These are phyloP conservation scores for Xylaria sp. DNA, from an alignment of 2,329 filamentous ascomycete species.

Conservation along the genomic window DNA sequence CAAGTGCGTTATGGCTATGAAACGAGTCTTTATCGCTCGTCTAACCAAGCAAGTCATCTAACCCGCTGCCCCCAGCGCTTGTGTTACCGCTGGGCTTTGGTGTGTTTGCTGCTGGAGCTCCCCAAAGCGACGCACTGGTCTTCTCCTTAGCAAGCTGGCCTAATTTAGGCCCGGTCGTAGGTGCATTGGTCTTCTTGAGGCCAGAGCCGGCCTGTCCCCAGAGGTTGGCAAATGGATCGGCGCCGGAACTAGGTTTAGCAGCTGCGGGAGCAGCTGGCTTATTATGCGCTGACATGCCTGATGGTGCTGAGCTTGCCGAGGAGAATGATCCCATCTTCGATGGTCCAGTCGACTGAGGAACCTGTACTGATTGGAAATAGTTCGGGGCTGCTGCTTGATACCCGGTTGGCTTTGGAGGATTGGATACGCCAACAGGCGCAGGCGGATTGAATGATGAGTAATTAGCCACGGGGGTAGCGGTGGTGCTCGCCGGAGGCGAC, in stretches of 20 bases:
- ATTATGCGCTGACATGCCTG: constrained; percentile 59
- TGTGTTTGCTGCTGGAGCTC: constrained; percentile 65
- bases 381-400: constrained; percentile 88
- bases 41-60: constrained; percentile 51
- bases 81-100: constrained; percentile 43
- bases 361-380: constrained; percentile 87
- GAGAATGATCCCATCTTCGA: constrained; percentile 41
- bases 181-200: constrained; percentile 76
- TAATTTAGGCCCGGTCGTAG: constrained; percentile 78
- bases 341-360: constrained; percentile 51
- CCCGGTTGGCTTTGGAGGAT: constrained; percentile 65
- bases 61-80: constrained; percentile 44
- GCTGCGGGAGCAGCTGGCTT: constrained; percentile 58
- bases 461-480: constrained; percentile 67
- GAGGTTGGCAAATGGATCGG: constrained; percentile 90
- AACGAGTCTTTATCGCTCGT: not conserved
- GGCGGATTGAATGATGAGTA: constrained; percentile 72
- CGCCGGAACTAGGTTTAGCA: constrained; percentile 68
- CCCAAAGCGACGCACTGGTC: constrained; percentile 94
- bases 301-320: constrained; percentile 43
- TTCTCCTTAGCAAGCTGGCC: constrained; percentile 98
- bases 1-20: not conserved
- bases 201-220: constrained; percentile 81
- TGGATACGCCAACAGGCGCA: constrained; percentile 53
- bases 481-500: constrained; percentile 74